Evolutionary conservation across 1,284 basidiomycete genomes (phyloP), one percentile per base, ranked within the genome.

Genomic region (Acaromyces ingoldii): DNA sequence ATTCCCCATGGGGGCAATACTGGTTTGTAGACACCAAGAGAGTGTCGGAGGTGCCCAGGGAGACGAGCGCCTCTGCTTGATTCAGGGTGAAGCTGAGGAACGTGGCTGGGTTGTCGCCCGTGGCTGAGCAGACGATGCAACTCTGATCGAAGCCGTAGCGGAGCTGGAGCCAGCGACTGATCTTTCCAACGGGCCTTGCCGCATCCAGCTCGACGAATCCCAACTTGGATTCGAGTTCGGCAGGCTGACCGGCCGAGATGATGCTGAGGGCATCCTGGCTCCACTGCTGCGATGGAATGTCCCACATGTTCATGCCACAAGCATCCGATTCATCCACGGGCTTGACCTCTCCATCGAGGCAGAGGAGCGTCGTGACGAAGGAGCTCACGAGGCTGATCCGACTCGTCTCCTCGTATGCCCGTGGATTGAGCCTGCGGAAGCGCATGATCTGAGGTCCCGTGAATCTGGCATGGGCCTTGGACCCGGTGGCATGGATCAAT

Each of bases 21-120:
- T 61, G 49, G 30, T 58, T 51, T 24, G 70, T 68, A 2, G 87
- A 87, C 43, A 92, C 81, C 19, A 92, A 81, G 60, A 91, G 83
- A 0, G 90, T 92, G 11, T 90, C 91, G 0, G 88, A 91, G 6
- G 90, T 95, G 28, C 90, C 90, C n/a, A 93, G 81, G 9, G 88
- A 91, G 28, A 93, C 81, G 34, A 93, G 80, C 6, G 88, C 90
- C 71, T 93, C 89, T 56, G 87, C 83, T n/a, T 86, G 84, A n/a
- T 57, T 52, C n/a, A 75, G 54, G 21, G 74, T 75, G 44, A 91
- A 81, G 2, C 86, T 84, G 41, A 90, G 81, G 57, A 92, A 84
- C 2, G 89, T 91, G 1, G 89, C 88, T 2, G 90, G 87, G 73
- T 95, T 95, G 76, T 95, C 91, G 10, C 91, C 91, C 0, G 89